Percentiles rank a stretch among this genome's conserved stretches.
These are phyloP conservation scores for Calocybe gangraenosa DNA, from an alignment of 768 basidiomycete genomes.

Conservation along the genomic window DNA sequence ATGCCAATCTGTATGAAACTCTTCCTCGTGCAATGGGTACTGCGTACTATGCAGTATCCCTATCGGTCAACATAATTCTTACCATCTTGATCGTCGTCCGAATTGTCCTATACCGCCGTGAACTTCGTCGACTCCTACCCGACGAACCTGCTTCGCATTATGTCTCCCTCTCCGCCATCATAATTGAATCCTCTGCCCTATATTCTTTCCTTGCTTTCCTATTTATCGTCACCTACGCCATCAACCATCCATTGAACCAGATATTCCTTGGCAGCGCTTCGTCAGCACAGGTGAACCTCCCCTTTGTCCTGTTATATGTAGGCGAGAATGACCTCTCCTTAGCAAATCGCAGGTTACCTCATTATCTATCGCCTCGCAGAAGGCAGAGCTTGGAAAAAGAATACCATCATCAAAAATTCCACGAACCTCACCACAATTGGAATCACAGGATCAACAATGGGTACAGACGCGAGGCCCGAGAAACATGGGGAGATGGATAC, in stretches of 20 bases:
- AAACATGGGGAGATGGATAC: too few species aligned
- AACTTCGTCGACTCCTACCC: conserved; percentile 23
- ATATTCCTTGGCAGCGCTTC: conserved; percentile 30
- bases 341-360: conserved; percentile 33
- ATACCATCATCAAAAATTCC: background rate
- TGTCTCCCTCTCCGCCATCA: conserved; percentile 28
- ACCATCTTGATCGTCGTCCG: conserved; percentile 33
- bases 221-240: conserved; percentile 35
- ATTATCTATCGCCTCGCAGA: conserved; percentile 37
- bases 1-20: conserved; percentile 30
- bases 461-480: too few species aligned
- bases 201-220: conserved; percentile 34
- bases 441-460: background rate
- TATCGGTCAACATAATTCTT: conserved; percentile 35
- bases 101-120: conserved; percentile 27
- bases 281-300: conserved; percentile 26
- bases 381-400: conserved; percentile 30
- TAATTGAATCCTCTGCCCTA: conserved; percentile 39
- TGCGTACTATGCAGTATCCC: conserved; percentile 32
- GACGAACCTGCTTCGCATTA: conserved; percentile 28
- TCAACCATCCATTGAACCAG: conserved; percentile 32
- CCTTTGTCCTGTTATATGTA: background rate
- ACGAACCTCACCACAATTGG: background rate
- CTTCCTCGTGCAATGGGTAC: conserved; percentile 30
- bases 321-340: background rate